Evolutionary conservation across 129 eudicot species (phyloP), one percentile per base, ranked within the genome.

Genomic region (Flaveria robusta): DNA sequence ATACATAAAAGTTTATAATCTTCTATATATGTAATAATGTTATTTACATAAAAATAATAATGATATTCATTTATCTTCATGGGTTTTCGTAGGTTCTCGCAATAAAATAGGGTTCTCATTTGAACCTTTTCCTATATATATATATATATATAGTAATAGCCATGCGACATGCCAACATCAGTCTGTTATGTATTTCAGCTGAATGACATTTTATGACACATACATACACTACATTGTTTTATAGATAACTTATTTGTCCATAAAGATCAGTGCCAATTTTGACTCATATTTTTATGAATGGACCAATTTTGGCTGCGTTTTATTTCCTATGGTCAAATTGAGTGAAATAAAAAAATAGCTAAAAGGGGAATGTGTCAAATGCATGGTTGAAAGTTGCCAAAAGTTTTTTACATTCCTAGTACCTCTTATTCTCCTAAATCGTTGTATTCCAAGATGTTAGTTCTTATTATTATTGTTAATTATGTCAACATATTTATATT

Each of bases 291-390:
- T 34, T 58, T 58, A 58, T 58, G 31, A 22, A 1, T 24, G 7
- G 16, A 34, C 34, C 2, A 16, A 23, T 58, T 22, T 22, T 3
- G 62, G 62, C 15, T 55, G 62, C 19, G 27, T 55, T 22, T 56
- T 56, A 22, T 22, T 16, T 20, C 5, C 64, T 20, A 20, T 22
- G 64, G 16, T 56, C 14, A 22, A 56, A 56, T 26, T 23, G 41
- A 6, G 41, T 62, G 18, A 62, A 26, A 27, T 13, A 15, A 62
- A 15, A 62, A 58, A 58, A 13, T 26, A 26, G 42, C 67, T 62
- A 27, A 54, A 54, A 54, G 67, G 20, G 67, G 9, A 62, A 62
- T 29, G 7, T 23, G 66, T 58, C 66, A 58, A 58, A 22, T 58
- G 66, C 34, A 15, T 58, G 66, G 34, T 22, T 24, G 66, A 58